These are phyloP conservation scores for Colletotrichum paranaense DNA, from an alignment of 2,329 filamentous ascomycete species.

Conservation along the genomic window DNA sequence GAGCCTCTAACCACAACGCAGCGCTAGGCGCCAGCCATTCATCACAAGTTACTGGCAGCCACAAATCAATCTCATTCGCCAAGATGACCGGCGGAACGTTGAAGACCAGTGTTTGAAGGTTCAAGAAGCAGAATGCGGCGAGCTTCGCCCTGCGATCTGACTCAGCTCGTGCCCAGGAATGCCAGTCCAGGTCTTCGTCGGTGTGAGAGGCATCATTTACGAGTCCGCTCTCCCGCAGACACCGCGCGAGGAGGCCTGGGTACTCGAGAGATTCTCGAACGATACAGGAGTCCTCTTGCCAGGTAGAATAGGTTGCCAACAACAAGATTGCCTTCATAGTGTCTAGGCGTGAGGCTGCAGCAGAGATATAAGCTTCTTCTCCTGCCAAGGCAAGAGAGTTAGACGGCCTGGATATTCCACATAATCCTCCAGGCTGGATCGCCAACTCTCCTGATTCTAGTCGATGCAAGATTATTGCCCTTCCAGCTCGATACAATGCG, in stretches of 20 bases:
- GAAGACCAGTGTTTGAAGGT: conserved; percentile 19
- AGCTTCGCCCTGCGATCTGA: conserved; percentile 10
- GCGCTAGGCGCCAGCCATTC: neutral
- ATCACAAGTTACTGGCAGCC: neutral
- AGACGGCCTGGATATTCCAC: too few relatives aligned
- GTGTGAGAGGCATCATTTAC: neutral
- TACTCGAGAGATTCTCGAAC: conserved; percentile 10
- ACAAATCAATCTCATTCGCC: neutral
- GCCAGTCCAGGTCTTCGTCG: neutral
- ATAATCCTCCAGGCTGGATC: too few relatives aligned
- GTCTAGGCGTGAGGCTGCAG: neutral
- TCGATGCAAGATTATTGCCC: neutral
- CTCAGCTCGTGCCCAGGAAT: neutral
- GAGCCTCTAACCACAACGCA: neutral
- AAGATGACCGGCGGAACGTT: conserved; percentile 8
- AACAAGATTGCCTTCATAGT: neutral
- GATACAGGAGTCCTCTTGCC: conserved; percentile 12
- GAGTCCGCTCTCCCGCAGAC: neutral
- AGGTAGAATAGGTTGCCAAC: neutral
- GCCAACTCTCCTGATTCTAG: neutral
- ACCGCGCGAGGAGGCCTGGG: conserved; percentile 13
- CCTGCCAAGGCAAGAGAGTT: too few relatives aligned
- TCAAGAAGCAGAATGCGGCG: conserved; percentile 16
- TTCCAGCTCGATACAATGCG: conserved; percentile 5
- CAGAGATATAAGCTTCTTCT: too few relatives aligned